phyloP scores from a whole-genome alignment of 768 basidiomycete genomes.

The Agrocybe pediades region DNA sequence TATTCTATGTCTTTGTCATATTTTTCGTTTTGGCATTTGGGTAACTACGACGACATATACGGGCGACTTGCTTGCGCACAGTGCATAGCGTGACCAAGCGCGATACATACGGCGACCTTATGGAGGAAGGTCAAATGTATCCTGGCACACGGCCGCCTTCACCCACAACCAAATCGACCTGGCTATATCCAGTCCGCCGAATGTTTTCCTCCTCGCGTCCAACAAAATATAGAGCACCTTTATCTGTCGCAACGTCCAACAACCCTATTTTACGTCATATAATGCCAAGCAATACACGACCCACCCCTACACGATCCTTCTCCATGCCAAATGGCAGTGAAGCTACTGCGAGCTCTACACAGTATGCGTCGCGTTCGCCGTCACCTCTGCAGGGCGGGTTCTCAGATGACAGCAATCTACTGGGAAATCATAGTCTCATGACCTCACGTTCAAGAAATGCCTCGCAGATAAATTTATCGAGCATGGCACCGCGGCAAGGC shows the following conservation, averaged over 20 bases:
- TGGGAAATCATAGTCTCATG: conserved; percentile 39
- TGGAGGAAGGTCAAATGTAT: conserved; percentile 53
- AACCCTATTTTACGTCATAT: conserved; percentile 29
- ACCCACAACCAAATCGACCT: conserved; percentile 31
- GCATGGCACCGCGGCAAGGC: conserved; percentile 46
- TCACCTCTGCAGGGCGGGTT: conserved; percentile 46
- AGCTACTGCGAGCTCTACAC: conserved; percentile 36
- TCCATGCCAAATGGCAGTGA: conserved; percentile 31
- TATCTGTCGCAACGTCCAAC: conserved; percentile 26
- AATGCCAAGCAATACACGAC: conserved; percentile 21
- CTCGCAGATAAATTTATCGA: conserved; percentile 64
- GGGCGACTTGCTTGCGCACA: conserved; percentile 46
- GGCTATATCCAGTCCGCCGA: conserved; percentile 37
- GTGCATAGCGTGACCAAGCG: conserved; percentile 37
- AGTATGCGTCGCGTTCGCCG: conserved; percentile 45
- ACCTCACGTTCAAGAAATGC: conserved; percentile 67
- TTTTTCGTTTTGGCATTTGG: conserved; percentile 42
- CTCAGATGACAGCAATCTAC: conserved; percentile 34
- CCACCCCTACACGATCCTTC: conserved; percentile 39
- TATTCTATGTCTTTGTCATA: conserved; percentile 53
- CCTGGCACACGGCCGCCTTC: conserved; percentile 31
- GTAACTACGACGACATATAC: conserved; percentile 58
- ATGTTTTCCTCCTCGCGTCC: conserved; percentile 29
- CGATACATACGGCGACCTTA: conserved; percentile 36
- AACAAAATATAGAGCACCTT: conserved; percentile 22